Evolutionary conservation across 1,284 basidiomycete species (phyloP), one percentile per base, ranked within the genome.

Genomic region (Gomphus sp.): DNA sequence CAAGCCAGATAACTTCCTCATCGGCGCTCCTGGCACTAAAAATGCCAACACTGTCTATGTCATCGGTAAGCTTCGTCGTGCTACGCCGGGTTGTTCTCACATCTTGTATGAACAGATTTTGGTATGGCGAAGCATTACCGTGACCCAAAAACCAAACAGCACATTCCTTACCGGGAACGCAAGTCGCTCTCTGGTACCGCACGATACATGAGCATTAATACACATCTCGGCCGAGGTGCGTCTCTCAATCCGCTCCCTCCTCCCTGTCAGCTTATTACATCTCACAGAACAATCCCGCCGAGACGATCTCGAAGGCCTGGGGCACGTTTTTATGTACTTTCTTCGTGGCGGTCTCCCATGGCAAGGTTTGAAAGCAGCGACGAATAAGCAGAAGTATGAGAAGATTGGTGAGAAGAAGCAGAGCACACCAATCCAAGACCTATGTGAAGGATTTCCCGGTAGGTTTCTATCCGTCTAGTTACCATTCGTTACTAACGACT

Each of bases 311-410:
- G 94, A 97, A 73, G 93, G 92, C 33, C 76, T 97, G 58, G 94
- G 95, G 0, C 93, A 99, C 72, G 95, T 99, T 57, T 98, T 98
- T 76, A 96, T 98, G 92, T 97, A 97, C 74, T 97, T 97, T 76
- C 75, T 97, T 67, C 85, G 94, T 16, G 94, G 94, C 47, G 89
- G 91, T 54, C 80, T 97, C 52, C 93, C 94, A 37, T 97, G 94
- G 94, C 94, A 97, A 72, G 94, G 94, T 55, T 79, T 98, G 64
- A 87, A 93, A 71, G 94, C 94, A 44, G 93, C 93, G 16, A 97
- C 94, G 34, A 97, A 97, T 79, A 97, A 97, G 78, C 94, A 97
- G 73, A 97, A 97, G 77, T 97, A 98, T 71, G 94, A 98, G 75
- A 92, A 94, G 73, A 97, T 98, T 68, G 93, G 93, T 66, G 94